Conservation (phyloP, 805 yeast species). For the Schwanniomyces yamadae region DNA sequence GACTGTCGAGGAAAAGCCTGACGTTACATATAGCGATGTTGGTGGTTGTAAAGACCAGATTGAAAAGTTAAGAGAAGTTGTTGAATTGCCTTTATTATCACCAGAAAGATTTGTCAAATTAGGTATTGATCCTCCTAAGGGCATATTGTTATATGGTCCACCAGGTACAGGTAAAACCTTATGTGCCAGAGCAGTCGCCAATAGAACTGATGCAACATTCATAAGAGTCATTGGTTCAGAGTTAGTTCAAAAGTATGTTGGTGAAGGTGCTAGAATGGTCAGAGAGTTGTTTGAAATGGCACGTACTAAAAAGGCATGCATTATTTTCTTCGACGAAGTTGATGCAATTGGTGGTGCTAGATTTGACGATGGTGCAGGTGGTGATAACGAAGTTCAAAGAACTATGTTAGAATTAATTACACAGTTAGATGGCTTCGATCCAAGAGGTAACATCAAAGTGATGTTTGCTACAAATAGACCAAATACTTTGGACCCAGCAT, state of each 20-base stretch:
- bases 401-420: conserved; percentile 98
- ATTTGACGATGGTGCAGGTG: conserved; percentile 99
- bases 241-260: conserved; percentile 96
- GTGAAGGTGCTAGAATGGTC: conserved; percentile 99
- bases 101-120: conserved; percentile 96
- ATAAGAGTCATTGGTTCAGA: conserved; percentile 98
- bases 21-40: conserved; percentile 95
- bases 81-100: conserved; percentile 86
- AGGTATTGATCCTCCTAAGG: conserved; percentile 99
- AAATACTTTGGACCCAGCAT: conserved; percentile 95
- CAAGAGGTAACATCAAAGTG: conserved; percentile 97
- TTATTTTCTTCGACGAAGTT: conserved; percentile 95
- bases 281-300: conserved; percentile 99
- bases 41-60: conserved; percentile 99
- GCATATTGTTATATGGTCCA: conserved; percentile 93
- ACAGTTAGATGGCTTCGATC: conserved; percentile 97
- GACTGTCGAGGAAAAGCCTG: conserved; percentile 99
- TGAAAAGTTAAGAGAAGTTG: conserved; percentile 94
- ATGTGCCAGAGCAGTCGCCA: conserved; percentile 99
- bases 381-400: conserved; percentile 98
- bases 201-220: conserved; percentile 98
- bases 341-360: conserved; percentile 99
- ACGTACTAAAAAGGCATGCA: conserved; percentile 95
- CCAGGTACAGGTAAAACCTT: conserved; percentile 99
- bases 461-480: conserved; percentile 99